These are phyloP conservation scores for Canavalia gladiata DNA, from an alignment of 306 rosid genomes.

Conservation along the genomic window DNA sequence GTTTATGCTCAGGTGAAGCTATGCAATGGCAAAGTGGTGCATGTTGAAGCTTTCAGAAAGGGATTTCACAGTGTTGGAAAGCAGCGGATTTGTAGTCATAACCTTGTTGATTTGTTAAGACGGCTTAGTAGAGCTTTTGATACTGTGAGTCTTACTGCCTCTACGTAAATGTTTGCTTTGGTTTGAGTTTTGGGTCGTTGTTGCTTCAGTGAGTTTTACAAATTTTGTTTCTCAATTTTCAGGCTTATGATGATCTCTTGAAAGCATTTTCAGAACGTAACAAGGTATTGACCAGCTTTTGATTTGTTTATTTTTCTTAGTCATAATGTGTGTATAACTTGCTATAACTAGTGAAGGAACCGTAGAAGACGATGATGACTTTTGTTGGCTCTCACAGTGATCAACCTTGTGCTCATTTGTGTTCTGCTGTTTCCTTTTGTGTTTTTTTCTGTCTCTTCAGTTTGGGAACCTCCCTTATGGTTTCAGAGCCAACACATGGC, in stretches of 20 bases:
- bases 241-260: constrained; percentile 76
- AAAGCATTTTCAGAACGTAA: constrained; percentile 77
- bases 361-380: background rate
- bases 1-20: constrained; percentile 73
- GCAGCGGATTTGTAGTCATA: constrained; percentile 70
- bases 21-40: constrained; percentile 79
- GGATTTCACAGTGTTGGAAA: constrained; percentile 72
- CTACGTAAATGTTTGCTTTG: background rate
- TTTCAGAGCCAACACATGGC: constrained; percentile 82
- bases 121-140: constrained; percentile 83
- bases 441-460: constrained; percentile 51
- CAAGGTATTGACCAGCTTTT: constrained; percentile 53
- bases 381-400: background rate
- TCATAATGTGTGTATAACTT: background rate
- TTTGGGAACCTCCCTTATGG: constrained; percentile 86
- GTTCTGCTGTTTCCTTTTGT: background rate
- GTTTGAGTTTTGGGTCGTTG: background rate
- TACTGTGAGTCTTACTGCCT: constrained; percentile 59
- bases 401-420: background rate
- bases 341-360: background rate
- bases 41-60: constrained; percentile 72
- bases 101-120: constrained; percentile 72
- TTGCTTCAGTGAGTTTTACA: background rate
- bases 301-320: constrained; percentile 8
- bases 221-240: constrained; percentile 46